Conservation (phyloP, 2,329 filamentous ascomycete genomes). For the Penicillium corylophilum region DNA sequence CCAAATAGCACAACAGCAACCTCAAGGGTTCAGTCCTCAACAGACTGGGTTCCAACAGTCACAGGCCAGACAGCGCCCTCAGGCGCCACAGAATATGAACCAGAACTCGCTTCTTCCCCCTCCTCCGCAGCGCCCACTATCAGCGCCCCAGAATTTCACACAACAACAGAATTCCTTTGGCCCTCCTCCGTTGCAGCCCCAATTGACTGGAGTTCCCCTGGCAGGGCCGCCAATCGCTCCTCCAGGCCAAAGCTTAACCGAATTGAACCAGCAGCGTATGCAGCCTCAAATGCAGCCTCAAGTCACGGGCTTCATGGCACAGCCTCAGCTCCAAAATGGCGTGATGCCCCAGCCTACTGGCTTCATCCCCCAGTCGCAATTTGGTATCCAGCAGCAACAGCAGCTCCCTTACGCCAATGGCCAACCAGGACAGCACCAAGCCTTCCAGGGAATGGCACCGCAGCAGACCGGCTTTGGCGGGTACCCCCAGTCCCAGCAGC, state of each 20-base stretch:
- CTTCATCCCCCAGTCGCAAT: constrained; percentile 46
- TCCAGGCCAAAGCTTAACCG: constrained; percentile 73
- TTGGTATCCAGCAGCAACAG: constrained; percentile 46
- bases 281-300: constrained; percentile 63
- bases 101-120: constrained; percentile 69
- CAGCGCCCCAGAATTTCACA: constrained; percentile 76
- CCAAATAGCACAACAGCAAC: constrained; percentile 42
- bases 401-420: constrained; percentile 32
- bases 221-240: constrained; percentile 60
- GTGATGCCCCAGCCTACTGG: constrained; percentile 50
- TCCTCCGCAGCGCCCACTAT: constrained; percentile 77
- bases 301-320: constrained; percentile 59
- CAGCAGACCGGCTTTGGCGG: constrained; percentile 56
- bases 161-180: constrained; percentile 71
- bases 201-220: constrained; percentile 73
- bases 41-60: constrained; percentile 38
- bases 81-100: constrained; percentile 63
- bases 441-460: constrained; percentile 46
- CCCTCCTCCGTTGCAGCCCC: constrained; percentile 73
- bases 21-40: constrained; percentile 34
- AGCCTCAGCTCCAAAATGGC: constrained; percentile 41
- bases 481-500: constrained; percentile 50
- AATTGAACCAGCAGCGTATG: constrained; percentile 65
- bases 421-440: constrained; percentile 31
- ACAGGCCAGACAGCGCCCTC: constrained; percentile 64